phyloP scores from a whole-genome alignment of 2,329 filamentous ascomycete genomes.

The Esteya vermicola region DNA sequence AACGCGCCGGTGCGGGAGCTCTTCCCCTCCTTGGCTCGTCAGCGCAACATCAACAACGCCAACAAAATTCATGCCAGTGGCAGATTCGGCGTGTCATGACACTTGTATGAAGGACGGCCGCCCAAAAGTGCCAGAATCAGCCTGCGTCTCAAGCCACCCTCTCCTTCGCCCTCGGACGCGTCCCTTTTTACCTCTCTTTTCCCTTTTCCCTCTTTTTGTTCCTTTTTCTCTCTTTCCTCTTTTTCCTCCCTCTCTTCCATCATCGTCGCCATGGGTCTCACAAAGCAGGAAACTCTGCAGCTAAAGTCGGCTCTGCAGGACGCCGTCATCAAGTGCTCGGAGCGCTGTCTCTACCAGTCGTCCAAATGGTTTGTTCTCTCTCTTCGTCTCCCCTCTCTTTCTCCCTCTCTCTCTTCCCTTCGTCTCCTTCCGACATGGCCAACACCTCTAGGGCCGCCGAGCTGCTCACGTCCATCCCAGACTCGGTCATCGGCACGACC shows the following conservation, averaged over 20 bases:
- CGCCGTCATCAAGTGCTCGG: constrained; percentile 80
- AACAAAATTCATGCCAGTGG: too few species aligned
- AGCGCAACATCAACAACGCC: too few species aligned
- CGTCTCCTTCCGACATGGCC: not conserved
- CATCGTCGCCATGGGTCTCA: constrained; percentile 32
- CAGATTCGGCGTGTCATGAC: too few species aligned
- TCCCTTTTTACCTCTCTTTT: too few species aligned
- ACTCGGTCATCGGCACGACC: constrained; percentile 35
- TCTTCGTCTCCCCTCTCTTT: constrained; percentile 5
- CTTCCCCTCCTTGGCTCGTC: too few species aligned
- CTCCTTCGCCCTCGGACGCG: too few species aligned
- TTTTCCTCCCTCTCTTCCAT: not conserved
- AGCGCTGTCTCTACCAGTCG: constrained; percentile 88
- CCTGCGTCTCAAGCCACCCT: too few species aligned
- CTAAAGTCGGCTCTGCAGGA: constrained; percentile 66
- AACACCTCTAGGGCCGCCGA: constrained; percentile 64
- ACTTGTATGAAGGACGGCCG: too few species aligned
- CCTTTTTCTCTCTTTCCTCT: too few species aligned
- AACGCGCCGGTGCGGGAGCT: too few species aligned
- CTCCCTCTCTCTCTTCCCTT: constrained; percentile 3
- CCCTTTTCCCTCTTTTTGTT: too few species aligned
- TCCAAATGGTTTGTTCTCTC: constrained; percentile 64
- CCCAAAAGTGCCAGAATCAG: too few species aligned
- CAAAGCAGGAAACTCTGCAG: constrained; percentile 42
- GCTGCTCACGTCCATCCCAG: constrained; percentile 70